These are phyloP conservation scores for Laetiporus sulphureus DNA, from an alignment of 1,284 basidiomycete species.

Conservation along the genomic window DNA sequence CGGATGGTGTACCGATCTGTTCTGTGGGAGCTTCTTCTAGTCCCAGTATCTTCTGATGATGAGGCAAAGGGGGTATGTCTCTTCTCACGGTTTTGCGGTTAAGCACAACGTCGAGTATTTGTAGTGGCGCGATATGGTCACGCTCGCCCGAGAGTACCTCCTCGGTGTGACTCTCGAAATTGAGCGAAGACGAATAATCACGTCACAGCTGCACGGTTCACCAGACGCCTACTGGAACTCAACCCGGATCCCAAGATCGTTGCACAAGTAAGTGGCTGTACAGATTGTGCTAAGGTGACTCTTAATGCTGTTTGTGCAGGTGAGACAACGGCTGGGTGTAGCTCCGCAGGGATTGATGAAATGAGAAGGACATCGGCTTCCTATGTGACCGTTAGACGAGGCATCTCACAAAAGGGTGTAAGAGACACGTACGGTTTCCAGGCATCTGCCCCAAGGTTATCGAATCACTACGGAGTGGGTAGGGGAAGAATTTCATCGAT, in stretches of 20 bases:
- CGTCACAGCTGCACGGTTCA: constrained; percentile 89
- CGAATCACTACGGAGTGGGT: constrained; percentile 85
- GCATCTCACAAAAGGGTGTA: constrained; percentile 4
- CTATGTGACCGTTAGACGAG: constrained; percentile 31
- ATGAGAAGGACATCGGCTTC: constrained; percentile 52
- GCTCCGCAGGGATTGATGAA: constrained; percentile 40
- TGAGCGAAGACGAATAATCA: constrained; percentile 92
- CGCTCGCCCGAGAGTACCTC: constrained; percentile 88
- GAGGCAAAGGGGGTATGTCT: constrained; percentile 80
- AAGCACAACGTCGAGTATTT: not conserved
- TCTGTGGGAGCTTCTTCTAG: constrained; percentile 74
- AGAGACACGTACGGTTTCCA: constrained; percentile 62
- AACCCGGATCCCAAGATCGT: constrained; percentile 88
- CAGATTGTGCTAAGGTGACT: too few species aligned
- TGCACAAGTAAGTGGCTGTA: constrained; percentile 76
- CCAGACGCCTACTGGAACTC: constrained; percentile 82
- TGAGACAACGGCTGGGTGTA: constrained; percentile 41
- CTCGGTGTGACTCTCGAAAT: constrained; percentile 92
- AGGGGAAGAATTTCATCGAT: constrained; percentile 79
- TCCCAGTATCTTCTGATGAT: constrained; percentile 76
- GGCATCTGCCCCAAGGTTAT: constrained; percentile 87
- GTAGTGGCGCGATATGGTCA: constrained; percentile 85
- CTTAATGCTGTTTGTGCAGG: too few species aligned
- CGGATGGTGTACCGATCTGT: constrained; percentile 77
- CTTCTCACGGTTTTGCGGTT: not conserved